Evolutionary conservation across 352 stramenopile species (phyloP), one percentile per base, ranked within the genome.

Genomic region (Plasmopara muralis): DNA sequence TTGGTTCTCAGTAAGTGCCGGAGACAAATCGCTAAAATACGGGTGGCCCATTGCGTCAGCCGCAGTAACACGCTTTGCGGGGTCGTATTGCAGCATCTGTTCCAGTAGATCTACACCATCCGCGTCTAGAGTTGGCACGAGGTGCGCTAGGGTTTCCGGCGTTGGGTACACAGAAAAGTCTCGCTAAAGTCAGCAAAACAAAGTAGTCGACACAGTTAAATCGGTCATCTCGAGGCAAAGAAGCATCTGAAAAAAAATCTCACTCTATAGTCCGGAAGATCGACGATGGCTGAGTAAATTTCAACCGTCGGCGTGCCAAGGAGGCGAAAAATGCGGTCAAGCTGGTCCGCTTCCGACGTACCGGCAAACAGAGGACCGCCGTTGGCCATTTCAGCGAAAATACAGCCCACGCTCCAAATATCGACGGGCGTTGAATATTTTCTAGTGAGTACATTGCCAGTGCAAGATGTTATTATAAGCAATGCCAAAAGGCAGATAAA

Each of bases 351-450:
- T 70, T 99, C 96, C 9, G 93, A 98, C 14, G 93, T 98, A 38
- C 96, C 97, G 0, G 95, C 92, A 45, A 99, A 97, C 14, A 99
- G 77, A 30, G 97, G 96, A 37, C 79, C 75, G 25, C 81, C 78
- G 57, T 94, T 95, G 28, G 87, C 83, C 91, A 98, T 97, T 55
- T 97, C 97, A 20, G 96, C 96, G 71, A 99, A 99, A 60, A 99
- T 99, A 85, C 80, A 97, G 46, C 97, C 97, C 33, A 99, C 95
- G 64, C 83, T 97, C 97, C 97, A 99, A 55, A 99, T 98, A 71
- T 99, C 97, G 31, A 99, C 96, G 2, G 96, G 95, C 10, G 96
- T 99, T 38, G 92, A 98, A 70, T 99, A 99, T 68, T 98, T 98
- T 48, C 83, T 92, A 48, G 9, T 13, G 18, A 41, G 10, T 33